A percentile compares a stretch with the other conserved stretches of the same genome.
These are phyloP conservation scores for Grosmannia clavigera DNA, from an alignment of 2,329 filamentous ascomycete genomes.

Conservation along the genomic window DNA sequence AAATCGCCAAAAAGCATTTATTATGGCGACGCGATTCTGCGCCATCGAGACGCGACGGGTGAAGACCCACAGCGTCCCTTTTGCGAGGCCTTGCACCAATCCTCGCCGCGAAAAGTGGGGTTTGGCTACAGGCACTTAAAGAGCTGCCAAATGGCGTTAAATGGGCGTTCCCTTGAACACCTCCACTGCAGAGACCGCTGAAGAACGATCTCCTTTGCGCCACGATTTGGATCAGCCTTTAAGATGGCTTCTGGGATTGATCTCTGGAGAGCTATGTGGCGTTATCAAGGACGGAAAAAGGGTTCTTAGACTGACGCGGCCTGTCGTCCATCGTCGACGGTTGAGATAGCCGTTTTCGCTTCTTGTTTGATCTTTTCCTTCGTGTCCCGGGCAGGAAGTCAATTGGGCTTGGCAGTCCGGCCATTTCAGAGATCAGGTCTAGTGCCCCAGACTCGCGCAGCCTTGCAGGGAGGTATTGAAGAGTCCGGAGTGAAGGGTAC, in stretches of 20 bases:
- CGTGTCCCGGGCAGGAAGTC: constrained; percentile 4
- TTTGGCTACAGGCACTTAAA: background rate
- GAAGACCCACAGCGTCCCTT: background rate
- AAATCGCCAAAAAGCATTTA: background rate
- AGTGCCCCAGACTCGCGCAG: constrained; percentile 6
- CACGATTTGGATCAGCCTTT: too few species aligned
- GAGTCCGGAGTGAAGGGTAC: constrained; percentile 8
- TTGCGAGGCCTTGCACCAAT: background rate
- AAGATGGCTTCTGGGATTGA: too few species aligned
- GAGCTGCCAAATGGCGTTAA: background rate
- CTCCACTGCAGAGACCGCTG: background rate
- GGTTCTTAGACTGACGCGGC: constrained; percentile 2
- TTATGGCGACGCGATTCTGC: constrained; percentile 9
- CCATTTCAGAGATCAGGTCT: constrained; percentile 2
- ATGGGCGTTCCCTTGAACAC: background rate
- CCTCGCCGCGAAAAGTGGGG: constrained; percentile 3
- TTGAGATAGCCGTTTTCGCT: constrained; percentile 4
- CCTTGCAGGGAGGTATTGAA: constrained; percentile 6
- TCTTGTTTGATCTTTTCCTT: constrained; percentile 3
- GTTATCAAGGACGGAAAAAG: constrained; percentile 8
- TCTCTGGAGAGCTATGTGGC: background rate
- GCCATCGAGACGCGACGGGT: constrained; percentile 5
- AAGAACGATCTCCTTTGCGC: too few species aligned
- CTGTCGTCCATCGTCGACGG: background rate
- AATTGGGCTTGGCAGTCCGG: constrained; percentile 2